phyloP scores from a whole-genome alignment of 352 stramenopile genomes.

The Globisporangium middletonii region DNA sequence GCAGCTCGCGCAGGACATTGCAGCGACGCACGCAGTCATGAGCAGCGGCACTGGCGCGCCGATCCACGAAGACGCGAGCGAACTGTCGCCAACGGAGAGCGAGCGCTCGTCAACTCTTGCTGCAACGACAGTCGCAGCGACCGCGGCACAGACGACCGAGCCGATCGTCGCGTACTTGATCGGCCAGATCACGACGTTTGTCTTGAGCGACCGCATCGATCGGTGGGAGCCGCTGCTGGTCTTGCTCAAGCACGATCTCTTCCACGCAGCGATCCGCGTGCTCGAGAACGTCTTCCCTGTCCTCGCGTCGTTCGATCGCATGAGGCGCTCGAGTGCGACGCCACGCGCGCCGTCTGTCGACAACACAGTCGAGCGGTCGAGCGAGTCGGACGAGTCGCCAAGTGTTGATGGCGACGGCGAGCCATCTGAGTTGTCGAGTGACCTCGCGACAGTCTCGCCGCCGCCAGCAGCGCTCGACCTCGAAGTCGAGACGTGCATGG shows the following conservation, averaged over 20 bases:
- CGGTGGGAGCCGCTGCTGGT: conserved; percentile 77
- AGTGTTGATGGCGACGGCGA: not conserved
- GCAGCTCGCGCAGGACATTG: conserved; percentile 2
- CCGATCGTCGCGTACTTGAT: conserved; percentile 84
- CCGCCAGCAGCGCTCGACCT: conserved; percentile 26
- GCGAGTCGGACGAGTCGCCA: not conserved
- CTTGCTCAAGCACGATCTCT: conserved; percentile 59
- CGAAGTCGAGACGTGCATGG: conserved; percentile 65
- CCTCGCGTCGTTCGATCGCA: conserved; percentile 47
- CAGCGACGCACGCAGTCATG: conserved; percentile 1
- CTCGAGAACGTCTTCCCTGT: conserved; percentile 70
- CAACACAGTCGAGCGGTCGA: conserved; percentile 7
- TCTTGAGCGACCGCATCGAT: conserved; percentile 72
- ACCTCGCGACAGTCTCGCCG: not conserved
- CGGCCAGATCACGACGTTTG: conserved; percentile 40
- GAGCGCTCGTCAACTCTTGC: conserved; percentile 12
- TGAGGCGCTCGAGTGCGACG: conserved; percentile 20
- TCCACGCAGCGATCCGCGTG: conserved; percentile 57
- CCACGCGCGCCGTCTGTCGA: conserved; percentile 3
- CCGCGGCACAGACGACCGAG: conserved; percentile 57
- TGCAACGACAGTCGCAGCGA: conserved; percentile 22
- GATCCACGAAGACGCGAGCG: conserved; percentile 16
- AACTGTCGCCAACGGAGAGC: not conserved
- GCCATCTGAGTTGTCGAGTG: not conserved
- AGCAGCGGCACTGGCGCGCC: conserved; percentile 30